These are phyloP conservation scores for Wallemia mellicola DNA, from an alignment of 1,284 basidiomycete genomes.

Conservation along the genomic window DNA sequence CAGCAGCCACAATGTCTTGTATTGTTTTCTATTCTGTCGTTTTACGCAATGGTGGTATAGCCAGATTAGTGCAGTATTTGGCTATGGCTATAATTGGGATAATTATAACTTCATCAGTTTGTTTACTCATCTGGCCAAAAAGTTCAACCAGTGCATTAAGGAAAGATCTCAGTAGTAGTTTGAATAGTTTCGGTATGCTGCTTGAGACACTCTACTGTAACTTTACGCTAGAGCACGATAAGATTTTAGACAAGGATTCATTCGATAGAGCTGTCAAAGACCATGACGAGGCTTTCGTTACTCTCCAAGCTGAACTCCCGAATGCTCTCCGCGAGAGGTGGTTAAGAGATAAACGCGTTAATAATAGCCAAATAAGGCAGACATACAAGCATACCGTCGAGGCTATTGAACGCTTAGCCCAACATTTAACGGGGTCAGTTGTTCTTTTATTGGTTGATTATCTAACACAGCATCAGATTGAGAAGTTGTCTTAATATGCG, in stretches of 20 bases:
- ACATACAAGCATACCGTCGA: not conserved
- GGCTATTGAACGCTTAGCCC: not conserved
- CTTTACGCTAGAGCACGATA: not conserved
- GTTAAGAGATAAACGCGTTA: not conserved
- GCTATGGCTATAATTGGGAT: not conserved
- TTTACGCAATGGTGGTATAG: not conserved
- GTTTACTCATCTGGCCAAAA: not conserved
- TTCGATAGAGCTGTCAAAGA: not conserved
- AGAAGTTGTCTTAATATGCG: not conserved
- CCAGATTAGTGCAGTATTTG: not conserved
- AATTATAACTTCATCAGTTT: not conserved
- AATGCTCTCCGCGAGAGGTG: not conserved
- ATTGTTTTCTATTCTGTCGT: not conserved
- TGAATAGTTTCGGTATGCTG: not conserved
- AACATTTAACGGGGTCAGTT: not conserved
- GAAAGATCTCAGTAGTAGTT: not conserved
- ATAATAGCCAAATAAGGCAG: not conserved
- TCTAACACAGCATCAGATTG: not conserved
- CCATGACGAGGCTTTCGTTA: not conserved
- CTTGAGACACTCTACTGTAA: not conserved
- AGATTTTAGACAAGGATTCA: not conserved
- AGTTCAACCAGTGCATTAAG: not conserved
- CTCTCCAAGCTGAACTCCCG: not conserved
- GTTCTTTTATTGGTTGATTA: not conserved
- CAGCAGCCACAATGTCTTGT: not conserved